These are phyloP conservation scores for Trichophyton mentagrophytes DNA, from an alignment of 2,329 filamentous ascomycete genomes.

Conservation along the genomic window DNA sequence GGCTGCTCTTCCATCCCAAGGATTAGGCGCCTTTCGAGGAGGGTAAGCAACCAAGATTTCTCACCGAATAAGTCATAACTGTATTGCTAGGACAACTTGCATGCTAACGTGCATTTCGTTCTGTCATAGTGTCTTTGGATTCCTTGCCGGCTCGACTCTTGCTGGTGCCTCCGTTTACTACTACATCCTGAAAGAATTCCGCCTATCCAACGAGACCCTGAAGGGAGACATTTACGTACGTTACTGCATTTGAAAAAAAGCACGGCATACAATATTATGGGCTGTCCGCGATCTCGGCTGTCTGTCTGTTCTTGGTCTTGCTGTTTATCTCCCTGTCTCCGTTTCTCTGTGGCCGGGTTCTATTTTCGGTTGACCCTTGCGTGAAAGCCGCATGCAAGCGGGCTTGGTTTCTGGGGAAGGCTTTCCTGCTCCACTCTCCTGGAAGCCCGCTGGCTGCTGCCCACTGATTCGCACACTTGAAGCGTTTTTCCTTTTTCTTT, in stretches of 20 bases:
- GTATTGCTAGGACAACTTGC: neutral
- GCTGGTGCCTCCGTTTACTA: constrained; percentile 76
- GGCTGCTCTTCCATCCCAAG: constrained; percentile 41
- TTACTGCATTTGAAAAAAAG: constrained; percentile 21
- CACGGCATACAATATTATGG: neutral
- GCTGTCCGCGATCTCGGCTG: neutral
- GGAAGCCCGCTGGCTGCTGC: neutral
- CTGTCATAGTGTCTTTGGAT: constrained; percentile 63
- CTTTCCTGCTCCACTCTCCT: neutral
- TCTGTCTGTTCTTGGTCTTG: neutral
- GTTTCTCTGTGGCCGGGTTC: neutral
- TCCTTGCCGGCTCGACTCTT: constrained; percentile 70
- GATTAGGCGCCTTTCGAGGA: constrained; percentile 58
- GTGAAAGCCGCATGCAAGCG: neutral
- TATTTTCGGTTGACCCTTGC: neutral
- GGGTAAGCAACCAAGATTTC: constrained; percentile 41
- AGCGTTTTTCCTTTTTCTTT: neutral
- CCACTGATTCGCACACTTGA: neutral
- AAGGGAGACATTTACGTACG: constrained; percentile 93
- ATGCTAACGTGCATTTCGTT: constrained; percentile 5
- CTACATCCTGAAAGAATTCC: constrained; percentile 88
- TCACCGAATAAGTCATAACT: neutral
- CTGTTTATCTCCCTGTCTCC: neutral
- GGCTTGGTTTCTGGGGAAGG: neutral
- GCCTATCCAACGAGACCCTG: constrained; percentile 80